phyloP scores from a whole-genome alignment of 2,329 filamentous ascomycete genomes.

The Amphichorda felina region DNA sequence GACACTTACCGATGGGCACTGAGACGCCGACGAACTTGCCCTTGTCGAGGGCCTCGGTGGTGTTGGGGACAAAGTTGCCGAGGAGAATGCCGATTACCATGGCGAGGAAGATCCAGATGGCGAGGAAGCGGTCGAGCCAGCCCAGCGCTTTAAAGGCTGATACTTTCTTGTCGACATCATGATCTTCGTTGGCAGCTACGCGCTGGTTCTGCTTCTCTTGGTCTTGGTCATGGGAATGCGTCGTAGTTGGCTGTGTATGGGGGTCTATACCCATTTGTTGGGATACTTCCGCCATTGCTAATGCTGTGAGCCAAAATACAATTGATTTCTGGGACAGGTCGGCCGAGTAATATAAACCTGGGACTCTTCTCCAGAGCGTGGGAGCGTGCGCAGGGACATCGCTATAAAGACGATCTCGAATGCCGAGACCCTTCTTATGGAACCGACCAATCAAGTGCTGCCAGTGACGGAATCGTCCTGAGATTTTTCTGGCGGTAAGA shows the following conservation, averaged over 20 bases:
- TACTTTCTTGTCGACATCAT: slow-evolving; percentile 5
- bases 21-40: slow-evolving; percentile 62
- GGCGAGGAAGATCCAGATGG: slow-evolving; percentile 65
- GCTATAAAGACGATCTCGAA: background rate
- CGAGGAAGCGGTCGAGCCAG: slow-evolving; percentile 51
- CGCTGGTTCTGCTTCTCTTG: background rate
- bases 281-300: too few relatives aligned
- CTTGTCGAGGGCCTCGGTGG: slow-evolving; percentile 50
- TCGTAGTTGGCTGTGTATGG: too few relatives aligned
- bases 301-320: too few relatives aligned
- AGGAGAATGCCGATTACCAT: slow-evolving; percentile 67
- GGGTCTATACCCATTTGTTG: too few relatives aligned
- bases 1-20: slow-evolving; percentile 49
- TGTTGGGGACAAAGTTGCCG: slow-evolving; percentile 59
- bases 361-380: too few relatives aligned
- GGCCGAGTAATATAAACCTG: too few relatives aligned
- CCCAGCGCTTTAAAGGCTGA: slow-evolving; percentile 43
- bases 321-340: too few relatives aligned
- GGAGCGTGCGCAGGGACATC: background rate
- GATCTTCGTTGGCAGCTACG: too few relatives aligned
- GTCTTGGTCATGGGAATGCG: background rate
- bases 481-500: too few relatives aligned
- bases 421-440: background rate
- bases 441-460: background rate
- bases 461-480: slow-evolving; percentile 1